Evolutionary conservation across 78 protist genomes (phyloP), one percentile per base, ranked within the genome.

Genomic region (Andalucia godoyi): DNA sequence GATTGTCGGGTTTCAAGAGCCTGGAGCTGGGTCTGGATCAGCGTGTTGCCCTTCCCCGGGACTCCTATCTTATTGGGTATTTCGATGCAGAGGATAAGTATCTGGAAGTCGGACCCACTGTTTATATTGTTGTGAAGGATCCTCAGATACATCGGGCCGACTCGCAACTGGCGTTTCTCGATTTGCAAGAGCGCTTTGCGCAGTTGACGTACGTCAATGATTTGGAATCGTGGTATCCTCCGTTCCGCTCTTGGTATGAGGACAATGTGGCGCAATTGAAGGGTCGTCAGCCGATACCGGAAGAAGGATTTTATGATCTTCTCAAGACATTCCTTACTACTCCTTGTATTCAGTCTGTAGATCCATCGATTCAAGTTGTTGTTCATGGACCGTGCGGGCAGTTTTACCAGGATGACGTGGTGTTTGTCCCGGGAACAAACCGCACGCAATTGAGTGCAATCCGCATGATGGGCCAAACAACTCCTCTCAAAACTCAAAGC

Each of bases 61-160:
- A 80, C 39, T 73, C 83, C 13, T 82, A 82, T 25, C 68, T 82
- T 29, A 63, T 65, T 42, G 45, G 10, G 12, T 82, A 80, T 65
- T 82, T 82, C 46, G 38, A 32, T 13, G 30, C 74, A 12, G 17
- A 74, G 42, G 54, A 29, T n/a, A 21, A 34, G 7, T 25, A 33
- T 3, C 50, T 82, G 4, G 69, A 76, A 27, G 82, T 76, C 4
- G 88, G 88, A 32, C 76, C 84, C 32, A 84, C 88, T 37, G 42
- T 76, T 41, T 82, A 78, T 50, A 58, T 77, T 18, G 88, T 82
- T 9, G 40, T 81, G 2, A 37, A 76, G 47, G 86, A 46, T 46
- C 21, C 21, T 46, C 37, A 46, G 21, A 46, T 46, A 46, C 50
- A 46, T 21, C 21, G 21, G 37, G 37, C 21, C 21, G 21, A 46